Percentiles rank a stretch among this genome's conserved stretches.
Conservation (phyloP, 2,329 filamentous ascomycete genomes). For the Whalleya microplaca region DNA sequence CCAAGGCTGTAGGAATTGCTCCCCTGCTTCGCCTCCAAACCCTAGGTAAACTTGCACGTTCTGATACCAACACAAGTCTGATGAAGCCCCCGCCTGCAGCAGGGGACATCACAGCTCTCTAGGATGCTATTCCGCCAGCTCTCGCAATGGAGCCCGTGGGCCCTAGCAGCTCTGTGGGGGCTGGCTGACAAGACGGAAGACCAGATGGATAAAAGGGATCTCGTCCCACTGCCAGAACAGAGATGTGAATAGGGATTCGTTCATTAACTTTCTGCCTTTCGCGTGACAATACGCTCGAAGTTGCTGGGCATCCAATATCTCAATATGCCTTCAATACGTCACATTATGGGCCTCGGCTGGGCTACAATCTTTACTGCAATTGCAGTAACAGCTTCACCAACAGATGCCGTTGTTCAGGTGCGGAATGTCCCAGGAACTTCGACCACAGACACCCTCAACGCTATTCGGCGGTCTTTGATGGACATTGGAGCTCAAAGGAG, state of each 20-base stretch:
- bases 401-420: conserved; percentile 24
- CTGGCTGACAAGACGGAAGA: not conserved
- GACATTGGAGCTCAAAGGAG: conserved; percentile 20
- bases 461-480: conserved; percentile 29
- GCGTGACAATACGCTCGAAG: not conserved
- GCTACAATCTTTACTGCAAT: conserved; percentile 8
- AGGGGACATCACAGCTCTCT: conserved; percentile 11
- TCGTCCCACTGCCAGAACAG: not conserved
- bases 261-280: not conserved
- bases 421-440: conserved; percentile 27
- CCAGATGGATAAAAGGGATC: not conserved
- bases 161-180: not conserved
- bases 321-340: conserved; percentile 13
- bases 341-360: conserved; percentile 9
- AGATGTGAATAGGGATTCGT: not conserved
- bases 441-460: conserved; percentile 25
- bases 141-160: not conserved
- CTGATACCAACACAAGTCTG: not conserved
- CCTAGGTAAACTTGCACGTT: not conserved
- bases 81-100: conserved; percentile 12
- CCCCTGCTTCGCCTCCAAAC: conserved; percentile 15
- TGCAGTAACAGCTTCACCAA: conserved; percentile 3
- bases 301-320: not conserved
- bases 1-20: conserved; percentile 17
- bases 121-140: conserved; percentile 4